Evolutionary conservation across 306 rosid species (phyloP).

Genomic region (Senna tora): DNA sequence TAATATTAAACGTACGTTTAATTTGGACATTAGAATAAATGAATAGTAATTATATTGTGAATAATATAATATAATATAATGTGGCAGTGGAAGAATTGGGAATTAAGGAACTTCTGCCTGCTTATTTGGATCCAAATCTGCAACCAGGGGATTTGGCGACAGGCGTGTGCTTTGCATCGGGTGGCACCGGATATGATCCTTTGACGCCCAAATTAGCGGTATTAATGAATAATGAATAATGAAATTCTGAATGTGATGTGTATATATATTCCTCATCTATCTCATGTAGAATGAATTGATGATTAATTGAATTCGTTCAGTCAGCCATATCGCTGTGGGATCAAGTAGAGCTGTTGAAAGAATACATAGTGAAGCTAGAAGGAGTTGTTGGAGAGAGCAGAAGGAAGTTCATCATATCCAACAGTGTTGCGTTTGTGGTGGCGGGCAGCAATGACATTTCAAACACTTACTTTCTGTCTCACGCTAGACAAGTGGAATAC

Average conservation of each 20-base stretch:
- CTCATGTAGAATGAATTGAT: background rate
- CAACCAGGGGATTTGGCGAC: slow-evolving; percentile 52
- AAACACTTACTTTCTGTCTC: slow-evolving; percentile 57
- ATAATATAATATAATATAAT: too few species aligned
- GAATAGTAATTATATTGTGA: too few species aligned
- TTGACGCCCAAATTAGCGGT: slow-evolving; percentile 62
- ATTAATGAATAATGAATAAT: background rate
- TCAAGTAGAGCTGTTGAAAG: slow-evolving; percentile 57
- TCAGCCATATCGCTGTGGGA: slow-evolving; percentile 39
- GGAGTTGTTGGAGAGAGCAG: slow-evolving; percentile 48
- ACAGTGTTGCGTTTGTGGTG: slow-evolving; percentile 52
- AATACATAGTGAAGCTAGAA: slow-evolving; percentile 53
- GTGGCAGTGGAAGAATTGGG: slow-evolving; percentile 65
- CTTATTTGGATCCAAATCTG: slow-evolving; percentile 66
- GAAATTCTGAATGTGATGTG: too few species aligned
- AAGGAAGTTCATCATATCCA: slow-evolving; percentile 56
- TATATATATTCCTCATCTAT: too few species aligned
- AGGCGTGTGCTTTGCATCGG: slow-evolving; percentile 79
- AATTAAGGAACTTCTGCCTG: slow-evolving; percentile 59
- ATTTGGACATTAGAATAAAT: too few species aligned
- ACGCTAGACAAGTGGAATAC: slow-evolving; percentile 44
- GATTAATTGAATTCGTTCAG: slow-evolving; percentile 30
- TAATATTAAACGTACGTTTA: too few species aligned
- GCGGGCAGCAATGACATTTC: slow-evolving; percentile 80
- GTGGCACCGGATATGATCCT: slow-evolving; percentile 84